Conservation (phyloP, 169 alveolate genomes). For the Perkinsus olseni region DNA sequence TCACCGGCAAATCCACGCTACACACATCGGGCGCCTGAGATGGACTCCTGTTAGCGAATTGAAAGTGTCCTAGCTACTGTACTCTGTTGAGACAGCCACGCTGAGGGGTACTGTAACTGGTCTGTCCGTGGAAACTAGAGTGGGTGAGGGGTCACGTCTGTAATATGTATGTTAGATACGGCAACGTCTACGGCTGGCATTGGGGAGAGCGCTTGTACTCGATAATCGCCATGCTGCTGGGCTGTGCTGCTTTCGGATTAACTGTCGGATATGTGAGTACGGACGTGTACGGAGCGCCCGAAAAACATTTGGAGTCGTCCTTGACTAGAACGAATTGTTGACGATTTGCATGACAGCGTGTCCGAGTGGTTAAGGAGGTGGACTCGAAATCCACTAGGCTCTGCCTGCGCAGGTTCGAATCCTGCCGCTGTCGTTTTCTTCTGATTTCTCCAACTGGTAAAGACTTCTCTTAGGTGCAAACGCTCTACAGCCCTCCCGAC, state of each 20-base stretch:
- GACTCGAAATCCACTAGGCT: slow-evolving; percentile 80
- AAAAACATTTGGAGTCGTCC: too few relatives aligned
- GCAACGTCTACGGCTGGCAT: not conserved
- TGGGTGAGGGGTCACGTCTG: too few relatives aligned
- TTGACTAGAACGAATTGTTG: not conserved
- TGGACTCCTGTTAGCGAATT: too few relatives aligned
- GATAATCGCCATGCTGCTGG: not conserved
- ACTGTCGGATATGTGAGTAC: not conserved
- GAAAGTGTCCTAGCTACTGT: too few relatives aligned
- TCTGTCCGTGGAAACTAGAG: too few relatives aligned
- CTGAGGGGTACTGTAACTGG: too few relatives aligned
- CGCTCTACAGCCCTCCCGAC: not conserved
- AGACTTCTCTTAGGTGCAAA: not conserved
- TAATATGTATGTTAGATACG: not conserved
- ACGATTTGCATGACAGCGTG: slow-evolving; percentile 58
- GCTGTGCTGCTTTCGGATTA: not conserved
- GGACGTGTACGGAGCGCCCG: too few relatives aligned
- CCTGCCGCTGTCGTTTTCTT: slow-evolving; percentile 80
- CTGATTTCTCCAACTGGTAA: not conserved
- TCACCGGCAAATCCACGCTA: too few relatives aligned
- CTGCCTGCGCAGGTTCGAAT: slow-evolving; percentile 91
- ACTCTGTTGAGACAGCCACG: too few relatives aligned
- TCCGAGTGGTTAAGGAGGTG: slow-evolving; percentile 75
- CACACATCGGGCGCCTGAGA: too few relatives aligned
- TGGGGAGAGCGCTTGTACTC: not conserved